These are phyloP conservation scores for Vitis labrusca DNA, from an alignment of 164 flowering plant species.

Conservation along the genomic window DNA sequence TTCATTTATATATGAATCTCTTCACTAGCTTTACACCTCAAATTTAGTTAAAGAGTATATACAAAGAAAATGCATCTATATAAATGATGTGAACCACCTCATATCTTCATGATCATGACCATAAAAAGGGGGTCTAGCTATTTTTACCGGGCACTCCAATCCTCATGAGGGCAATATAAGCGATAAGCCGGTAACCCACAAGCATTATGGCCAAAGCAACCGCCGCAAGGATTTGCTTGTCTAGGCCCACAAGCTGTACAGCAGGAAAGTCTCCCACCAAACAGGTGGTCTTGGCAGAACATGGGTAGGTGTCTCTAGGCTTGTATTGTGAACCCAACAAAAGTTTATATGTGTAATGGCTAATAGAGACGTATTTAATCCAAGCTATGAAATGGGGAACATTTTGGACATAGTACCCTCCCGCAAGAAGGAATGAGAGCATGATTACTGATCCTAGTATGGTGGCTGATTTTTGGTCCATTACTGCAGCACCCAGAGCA, in stretches of 20 bases:
- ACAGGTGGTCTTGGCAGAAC: slow-evolving; percentile 12
- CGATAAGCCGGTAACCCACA: slow-evolving; percentile 56
- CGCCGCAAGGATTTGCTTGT: slow-evolving; percentile 16
- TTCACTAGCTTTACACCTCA: neutral
- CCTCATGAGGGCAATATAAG: slow-evolving; percentile 70
- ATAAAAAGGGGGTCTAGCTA: neutral
- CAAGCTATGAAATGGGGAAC: slow-evolving; percentile 65
- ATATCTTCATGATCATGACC: too few species aligned
- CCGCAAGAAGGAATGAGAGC: slow-evolving; percentile 53
- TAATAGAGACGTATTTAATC: slow-evolving; percentile 62
- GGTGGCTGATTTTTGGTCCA: slow-evolving; percentile 60
- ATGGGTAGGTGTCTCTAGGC: slow-evolving; percentile 37
- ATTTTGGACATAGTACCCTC: slow-evolving; percentile 73
- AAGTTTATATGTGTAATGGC: slow-evolving; percentile 55
- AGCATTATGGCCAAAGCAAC: slow-evolving; percentile 55
- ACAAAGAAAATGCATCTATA: too few species aligned
- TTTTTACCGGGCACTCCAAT: slow-evolving; percentile 38
- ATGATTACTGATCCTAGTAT: slow-evolving; percentile 53
- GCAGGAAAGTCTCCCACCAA: slow-evolving; percentile 35
- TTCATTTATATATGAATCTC: neutral
- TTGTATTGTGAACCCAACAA: slow-evolving; percentile 55
- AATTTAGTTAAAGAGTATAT: neutral
- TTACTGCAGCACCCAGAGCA: slow-evolving; percentile 67
- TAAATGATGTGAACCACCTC: too few species aligned
- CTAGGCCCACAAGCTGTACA: slow-evolving; percentile 48